Conservation (phyloP, 257 asterid genomes). For the Solanum medicagineum region DNA sequence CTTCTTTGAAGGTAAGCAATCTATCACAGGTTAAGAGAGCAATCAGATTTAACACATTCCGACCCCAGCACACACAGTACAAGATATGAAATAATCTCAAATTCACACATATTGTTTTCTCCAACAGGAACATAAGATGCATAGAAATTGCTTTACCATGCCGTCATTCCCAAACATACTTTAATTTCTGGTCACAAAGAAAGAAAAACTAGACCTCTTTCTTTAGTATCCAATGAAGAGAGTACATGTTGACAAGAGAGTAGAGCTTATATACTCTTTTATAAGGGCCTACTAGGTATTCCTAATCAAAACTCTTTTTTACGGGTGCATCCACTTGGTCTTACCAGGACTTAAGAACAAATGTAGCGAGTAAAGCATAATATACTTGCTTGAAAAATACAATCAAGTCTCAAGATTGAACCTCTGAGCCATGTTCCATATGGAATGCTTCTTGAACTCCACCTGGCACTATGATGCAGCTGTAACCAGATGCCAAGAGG, state of each 20-base stretch:
- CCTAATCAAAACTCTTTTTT: not conserved
- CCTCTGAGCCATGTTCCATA: constrained; percentile 93
- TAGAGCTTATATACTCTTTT: not conserved
- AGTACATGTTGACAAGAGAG: not conserved
- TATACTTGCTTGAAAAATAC: not conserved
- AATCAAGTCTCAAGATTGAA: constrained; percentile 5
- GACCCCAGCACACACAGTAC: not conserved
- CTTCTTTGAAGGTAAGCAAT: constrained; percentile 51
- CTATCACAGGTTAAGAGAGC: constrained; percentile 18
- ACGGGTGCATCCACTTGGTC: not conserved
- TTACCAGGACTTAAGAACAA: not conserved
- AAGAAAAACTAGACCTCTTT: not conserved
- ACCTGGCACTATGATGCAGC: constrained; percentile 91
- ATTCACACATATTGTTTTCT: not conserved
- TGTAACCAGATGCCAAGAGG: constrained; percentile 68
- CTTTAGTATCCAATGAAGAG: not conserved
- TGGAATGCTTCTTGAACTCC: constrained; percentile 76
- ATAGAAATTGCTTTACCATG: not conserved
- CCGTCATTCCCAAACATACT: not conserved
- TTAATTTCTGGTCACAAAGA: not conserved
- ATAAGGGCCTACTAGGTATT: not conserved
- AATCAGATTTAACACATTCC: not conserved
- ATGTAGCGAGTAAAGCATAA: not conserved
- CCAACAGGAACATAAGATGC: not conserved
- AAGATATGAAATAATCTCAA: not conserved